Conservation (phyloP, 179 eudicot species). For the Nepenthes alata region DNA sequence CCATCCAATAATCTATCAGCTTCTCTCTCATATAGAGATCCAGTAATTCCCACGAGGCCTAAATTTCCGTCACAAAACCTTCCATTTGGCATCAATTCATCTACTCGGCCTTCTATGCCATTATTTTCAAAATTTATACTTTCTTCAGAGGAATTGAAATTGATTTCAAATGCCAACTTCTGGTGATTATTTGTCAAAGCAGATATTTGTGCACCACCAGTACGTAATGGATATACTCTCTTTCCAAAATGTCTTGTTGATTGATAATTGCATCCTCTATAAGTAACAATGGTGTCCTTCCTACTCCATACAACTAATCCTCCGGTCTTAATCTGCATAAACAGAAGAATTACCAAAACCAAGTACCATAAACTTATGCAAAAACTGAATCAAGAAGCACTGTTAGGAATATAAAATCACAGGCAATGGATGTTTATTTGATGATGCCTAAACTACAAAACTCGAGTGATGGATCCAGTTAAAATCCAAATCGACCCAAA, state of each 20-base stretch:
- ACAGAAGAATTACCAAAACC: slow-evolving; percentile 2
- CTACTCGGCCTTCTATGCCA: slow-evolving; percentile 4
- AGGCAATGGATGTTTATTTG: no score
- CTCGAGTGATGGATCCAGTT: no score
- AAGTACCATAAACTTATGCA: not conserved
- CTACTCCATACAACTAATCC: slow-evolving; percentile 86
- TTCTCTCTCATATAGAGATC: slow-evolving; percentile 77
- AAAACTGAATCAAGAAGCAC: not conserved
- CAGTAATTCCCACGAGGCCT: slow-evolving; percentile 15
- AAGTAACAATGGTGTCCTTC: slow-evolving; percentile 71
- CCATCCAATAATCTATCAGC: slow-evolving; percentile 84
- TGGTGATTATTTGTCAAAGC: slow-evolving; percentile 9
- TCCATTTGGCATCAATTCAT: slow-evolving; percentile 12
- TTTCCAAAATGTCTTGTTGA: slow-evolving; percentile 7
- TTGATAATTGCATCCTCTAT: slow-evolving; percentile 57
- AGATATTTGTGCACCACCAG: slow-evolving; percentile 10
- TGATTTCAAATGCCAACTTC: slow-evolving; percentile 3
- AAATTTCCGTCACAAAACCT: slow-evolving; percentile 11
- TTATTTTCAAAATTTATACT: slow-evolving; percentile 5
- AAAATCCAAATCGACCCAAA: no score
- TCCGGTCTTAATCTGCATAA: slow-evolving; percentile 71
- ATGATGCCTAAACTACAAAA: no score
- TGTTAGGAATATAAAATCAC: no score
- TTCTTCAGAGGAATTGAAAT: slow-evolving; percentile 2
- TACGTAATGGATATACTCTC: slow-evolving; percentile 3